These are phyloP conservation scores for Axilococcus clingmanii DNA, from an alignment of 139 green algal species.

Conservation along the genomic window DNA sequence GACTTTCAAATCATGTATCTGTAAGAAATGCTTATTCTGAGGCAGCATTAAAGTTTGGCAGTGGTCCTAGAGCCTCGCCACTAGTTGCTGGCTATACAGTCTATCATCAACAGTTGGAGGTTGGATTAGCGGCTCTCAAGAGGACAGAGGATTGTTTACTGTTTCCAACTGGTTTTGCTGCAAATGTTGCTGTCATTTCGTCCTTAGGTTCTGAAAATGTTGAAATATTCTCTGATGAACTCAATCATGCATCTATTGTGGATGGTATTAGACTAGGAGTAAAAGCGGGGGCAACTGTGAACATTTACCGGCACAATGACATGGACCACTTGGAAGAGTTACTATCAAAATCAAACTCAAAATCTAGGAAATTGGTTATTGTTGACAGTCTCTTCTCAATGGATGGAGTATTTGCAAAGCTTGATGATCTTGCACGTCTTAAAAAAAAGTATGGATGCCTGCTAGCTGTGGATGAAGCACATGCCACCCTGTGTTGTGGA, in stretches of 20 bases:
- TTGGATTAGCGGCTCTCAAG: conserved; percentile 70
- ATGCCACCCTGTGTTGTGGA: conserved; percentile 87
- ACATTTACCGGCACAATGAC: conserved; percentile 86
- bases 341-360: conserved; percentile 19
- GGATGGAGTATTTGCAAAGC: conserved; percentile 86
- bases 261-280: conserved; percentile 68
- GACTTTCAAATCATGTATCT: conserved; percentile 69
- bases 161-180: conserved; percentile 83
- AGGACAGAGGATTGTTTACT: conserved; percentile 67
- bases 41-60: conserved; percentile 26
- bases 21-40: conserved; percentile 50
- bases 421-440: conserved; percentile 59
- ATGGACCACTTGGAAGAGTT: conserved; percentile 68
- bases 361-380: conserved; percentile 57
- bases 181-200: conserved; percentile 71
- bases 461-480: conserved; percentile 86
- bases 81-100: conserved; percentile 81
- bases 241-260: conserved; percentile 97
- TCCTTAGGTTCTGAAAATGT: conserved; percentile 31
- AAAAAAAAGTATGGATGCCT: conserved; percentile 66
- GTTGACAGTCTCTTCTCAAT: conserved; percentile 92
- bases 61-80: conserved; percentile 23
- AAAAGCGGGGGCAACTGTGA: not conserved
- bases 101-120: conserved; percentile 73
- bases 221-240: conserved; percentile 77